Conservation (phyloP, 1,284 basidiomycete genomes). For the Leccinum proximum region DNA sequence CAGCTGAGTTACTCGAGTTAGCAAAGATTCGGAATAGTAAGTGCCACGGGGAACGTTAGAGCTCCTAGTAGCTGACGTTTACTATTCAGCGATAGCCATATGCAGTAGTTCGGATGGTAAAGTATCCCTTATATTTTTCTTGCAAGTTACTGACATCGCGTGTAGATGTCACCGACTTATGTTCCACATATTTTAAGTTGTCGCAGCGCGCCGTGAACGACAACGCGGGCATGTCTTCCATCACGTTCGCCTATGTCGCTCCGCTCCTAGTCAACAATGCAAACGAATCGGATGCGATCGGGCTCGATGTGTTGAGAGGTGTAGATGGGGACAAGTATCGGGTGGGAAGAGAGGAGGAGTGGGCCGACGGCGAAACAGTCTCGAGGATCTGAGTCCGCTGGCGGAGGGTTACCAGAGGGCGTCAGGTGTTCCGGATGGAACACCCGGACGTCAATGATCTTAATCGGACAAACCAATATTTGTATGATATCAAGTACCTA, state of each 20-base stretch:
- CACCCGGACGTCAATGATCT: background rate
- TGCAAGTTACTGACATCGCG: constrained; percentile 8
- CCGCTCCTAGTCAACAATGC: background rate
- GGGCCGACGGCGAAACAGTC: background rate
- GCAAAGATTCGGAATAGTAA: constrained; percentile 24
- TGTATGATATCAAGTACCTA: background rate
- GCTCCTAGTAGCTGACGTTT: constrained; percentile 3
- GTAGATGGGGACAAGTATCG: background rate
- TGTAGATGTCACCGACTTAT: constrained; percentile 19
- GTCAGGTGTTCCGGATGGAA: background rate
- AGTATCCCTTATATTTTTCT: background rate
- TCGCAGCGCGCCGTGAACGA: background rate
- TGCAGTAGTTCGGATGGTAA: constrained; percentile 22
- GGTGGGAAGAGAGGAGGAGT: background rate
- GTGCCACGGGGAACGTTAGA: constrained; percentile 4
- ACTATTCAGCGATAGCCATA: constrained; percentile 18
- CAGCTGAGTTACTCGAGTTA: constrained; percentile 18
- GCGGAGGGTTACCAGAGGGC: background rate
- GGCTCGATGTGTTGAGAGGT: background rate
- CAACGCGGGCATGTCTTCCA: background rate
- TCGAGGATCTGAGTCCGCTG: background rate
- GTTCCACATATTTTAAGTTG: constrained; percentile 19
- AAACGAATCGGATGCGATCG: background rate
- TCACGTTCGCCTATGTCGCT: background rate
- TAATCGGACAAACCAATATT: background rate